phyloP scores from a whole-genome alignment of 2,329 filamentous ascomycete species.

The Fusarium tjaetaba region DNA sequence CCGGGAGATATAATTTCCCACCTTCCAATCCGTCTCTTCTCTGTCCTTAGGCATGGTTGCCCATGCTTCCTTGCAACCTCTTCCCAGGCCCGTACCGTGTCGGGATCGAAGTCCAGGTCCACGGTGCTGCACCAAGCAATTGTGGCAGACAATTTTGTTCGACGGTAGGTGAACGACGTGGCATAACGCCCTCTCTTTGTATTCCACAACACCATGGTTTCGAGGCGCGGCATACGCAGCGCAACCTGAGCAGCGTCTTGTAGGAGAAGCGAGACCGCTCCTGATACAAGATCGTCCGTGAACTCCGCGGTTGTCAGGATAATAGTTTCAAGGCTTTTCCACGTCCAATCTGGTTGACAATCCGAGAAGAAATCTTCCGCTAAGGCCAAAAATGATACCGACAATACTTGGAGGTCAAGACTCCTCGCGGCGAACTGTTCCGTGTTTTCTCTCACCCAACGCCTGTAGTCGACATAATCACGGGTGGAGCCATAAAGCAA shows the following conservation, averaged over 20 bases:
- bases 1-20: no score
- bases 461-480: background rate
- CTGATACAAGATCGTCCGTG: rapidly evolving
- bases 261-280: background rate
- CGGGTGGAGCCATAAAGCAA: rapidly evolving
- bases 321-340: background rate
- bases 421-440: background rate
- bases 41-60: background rate
- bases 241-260: background rate
- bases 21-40: no score
- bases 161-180: background rate
- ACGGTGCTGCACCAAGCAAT: background rate
- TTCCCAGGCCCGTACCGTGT: background rate
- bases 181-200: background rate
- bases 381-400: background rate
- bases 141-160: background rate
- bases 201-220: background rate
- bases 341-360: background rate
- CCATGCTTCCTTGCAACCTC: background rate
- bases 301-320: background rate
- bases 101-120: background rate
- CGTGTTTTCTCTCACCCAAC: background rate
- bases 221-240: background rate
- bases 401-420: background rate
- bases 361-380: background rate